Conservation (phyloP, 2,329 filamentous ascomycete species). For the Aspergillus viridinutans region DNA sequence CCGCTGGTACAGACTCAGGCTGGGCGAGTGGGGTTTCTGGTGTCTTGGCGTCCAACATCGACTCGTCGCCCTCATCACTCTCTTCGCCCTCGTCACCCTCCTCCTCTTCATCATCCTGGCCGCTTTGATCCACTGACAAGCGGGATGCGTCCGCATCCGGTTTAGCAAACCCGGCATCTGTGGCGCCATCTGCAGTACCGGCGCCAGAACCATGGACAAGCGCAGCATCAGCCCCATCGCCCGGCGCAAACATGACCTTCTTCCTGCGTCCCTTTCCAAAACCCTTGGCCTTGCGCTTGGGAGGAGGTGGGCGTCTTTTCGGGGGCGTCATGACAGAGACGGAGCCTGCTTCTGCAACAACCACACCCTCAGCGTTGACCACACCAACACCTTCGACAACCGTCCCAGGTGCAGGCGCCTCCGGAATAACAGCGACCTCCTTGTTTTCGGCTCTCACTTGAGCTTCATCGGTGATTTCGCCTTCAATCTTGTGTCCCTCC, state of each 20-base stretch:
- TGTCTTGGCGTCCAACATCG: conserved; percentile 44
- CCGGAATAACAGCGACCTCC: conserved; percentile 30
- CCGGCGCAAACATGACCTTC: conserved; percentile 57
- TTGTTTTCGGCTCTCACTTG: conserved; percentile 43
- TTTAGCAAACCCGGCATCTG: conserved; percentile 25
- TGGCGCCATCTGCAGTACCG: conserved; percentile 34
- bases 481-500: conserved; percentile 74
- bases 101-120: conserved; percentile 47
- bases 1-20: conserved; percentile 18
- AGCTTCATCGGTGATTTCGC: conserved; percentile 66
- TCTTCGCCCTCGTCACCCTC: conserved; percentile 47
- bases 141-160: conserved; percentile 46
- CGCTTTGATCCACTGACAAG: conserved; percentile 39
- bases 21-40: conserved; percentile 35
- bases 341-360: conserved; percentile 49
- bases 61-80: conserved; percentile 49
- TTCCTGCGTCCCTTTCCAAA: conserved; percentile 75
- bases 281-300: conserved; percentile 76
- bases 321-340: conserved; percentile 45
- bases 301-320: conserved; percentile 66
- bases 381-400: conserved; percentile 57
- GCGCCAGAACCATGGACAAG: conserved; percentile 35
- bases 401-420: conserved; percentile 53
- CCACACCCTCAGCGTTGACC: conserved; percentile 58
- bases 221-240: conserved; percentile 38